phyloP scores from a whole-genome alignment of 2,329 filamentous ascomycete genomes.

The Akanthomyces muscarius region DNA sequence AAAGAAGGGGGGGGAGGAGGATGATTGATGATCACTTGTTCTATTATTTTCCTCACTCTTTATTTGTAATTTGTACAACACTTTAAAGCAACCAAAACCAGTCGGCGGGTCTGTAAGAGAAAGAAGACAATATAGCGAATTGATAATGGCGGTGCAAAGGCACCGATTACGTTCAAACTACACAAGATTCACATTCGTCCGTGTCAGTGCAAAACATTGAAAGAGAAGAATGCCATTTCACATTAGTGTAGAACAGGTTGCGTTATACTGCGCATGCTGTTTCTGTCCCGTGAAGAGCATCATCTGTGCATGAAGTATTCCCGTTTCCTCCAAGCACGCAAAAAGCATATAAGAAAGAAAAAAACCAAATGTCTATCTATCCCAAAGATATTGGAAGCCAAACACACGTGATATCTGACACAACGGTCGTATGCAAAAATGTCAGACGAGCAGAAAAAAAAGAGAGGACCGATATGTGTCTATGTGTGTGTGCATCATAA shows the following conservation, averaged over 20 bases:
- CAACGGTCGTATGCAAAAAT: constrained; percentile 8
- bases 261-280: background rate
- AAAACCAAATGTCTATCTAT: constrained; percentile 16
- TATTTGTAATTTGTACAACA: constrained; percentile 21
- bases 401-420: constrained; percentile 13
- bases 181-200: background rate
- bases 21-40: background rate
- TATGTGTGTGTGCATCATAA: constrained; percentile 5
- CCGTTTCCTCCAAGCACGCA: background rate
- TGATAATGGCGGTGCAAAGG: constrained; percentile 3
- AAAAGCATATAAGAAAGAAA: background rate
- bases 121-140: constrained; percentile 7
- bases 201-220: background rate
- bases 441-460: background rate
- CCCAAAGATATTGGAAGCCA: constrained; percentile 11
- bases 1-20: background rate
- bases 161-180: background rate
- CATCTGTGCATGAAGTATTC: background rate
- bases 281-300: background rate
- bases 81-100: background rate
- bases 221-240: background rate
- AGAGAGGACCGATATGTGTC: background rate
- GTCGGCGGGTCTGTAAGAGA: constrained; percentile 11
- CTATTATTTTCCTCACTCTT: constrained; percentile 18
- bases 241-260: background rate